These are phyloP conservation scores for Candida hispaniensis DNA, from an alignment of 805 yeast species.

Conservation along the genomic window DNA sequence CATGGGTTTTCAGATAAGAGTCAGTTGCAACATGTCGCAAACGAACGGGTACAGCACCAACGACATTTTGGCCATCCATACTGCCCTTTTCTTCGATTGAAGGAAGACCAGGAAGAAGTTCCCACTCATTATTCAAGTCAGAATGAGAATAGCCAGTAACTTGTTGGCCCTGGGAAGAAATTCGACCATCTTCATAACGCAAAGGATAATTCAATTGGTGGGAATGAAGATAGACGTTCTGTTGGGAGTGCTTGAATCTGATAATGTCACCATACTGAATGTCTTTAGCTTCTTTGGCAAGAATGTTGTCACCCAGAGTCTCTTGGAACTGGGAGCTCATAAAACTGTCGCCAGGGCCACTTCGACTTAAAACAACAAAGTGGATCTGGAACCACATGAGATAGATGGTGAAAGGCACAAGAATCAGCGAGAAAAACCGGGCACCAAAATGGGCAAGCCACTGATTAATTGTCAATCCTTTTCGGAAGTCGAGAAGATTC, in stretches of 20 bases:
- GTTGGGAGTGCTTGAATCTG: conserved; percentile 70
- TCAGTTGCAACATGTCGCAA: conserved; percentile 72
- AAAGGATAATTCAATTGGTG: conserved; percentile 68
- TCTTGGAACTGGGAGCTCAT: conserved; percentile 96
- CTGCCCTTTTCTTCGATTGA: conserved; percentile 33
- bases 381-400: conserved; percentile 88
- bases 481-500: conserved; percentile 64
- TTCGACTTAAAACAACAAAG: conserved; percentile 64
- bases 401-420: conserved; percentile 73
- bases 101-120: conserved; percentile 55
- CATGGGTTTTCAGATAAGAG: conserved; percentile 76
- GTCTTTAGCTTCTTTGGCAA: conserved; percentile 58
- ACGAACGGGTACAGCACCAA: conserved; percentile 65
- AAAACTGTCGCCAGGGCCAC: conserved; percentile 93
- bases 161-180: conserved; percentile 90
- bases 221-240: conserved; percentile 73
- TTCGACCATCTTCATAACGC: conserved; percentile 92
- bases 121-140: conserved; percentile 70
- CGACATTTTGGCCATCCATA: conserved; percentile 40
- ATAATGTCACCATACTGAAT: conserved; percentile 68
- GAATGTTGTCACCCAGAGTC: conserved; percentile 71
- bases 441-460: conserved; percentile 63
- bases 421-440: conserved; percentile 58
- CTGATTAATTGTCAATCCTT: conserved; percentile 44
- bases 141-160: conserved; percentile 57